These are phyloP conservation scores for Suillus discolor DNA, from an alignment of 768 basidiomycete species.

Conservation along the genomic window DNA sequence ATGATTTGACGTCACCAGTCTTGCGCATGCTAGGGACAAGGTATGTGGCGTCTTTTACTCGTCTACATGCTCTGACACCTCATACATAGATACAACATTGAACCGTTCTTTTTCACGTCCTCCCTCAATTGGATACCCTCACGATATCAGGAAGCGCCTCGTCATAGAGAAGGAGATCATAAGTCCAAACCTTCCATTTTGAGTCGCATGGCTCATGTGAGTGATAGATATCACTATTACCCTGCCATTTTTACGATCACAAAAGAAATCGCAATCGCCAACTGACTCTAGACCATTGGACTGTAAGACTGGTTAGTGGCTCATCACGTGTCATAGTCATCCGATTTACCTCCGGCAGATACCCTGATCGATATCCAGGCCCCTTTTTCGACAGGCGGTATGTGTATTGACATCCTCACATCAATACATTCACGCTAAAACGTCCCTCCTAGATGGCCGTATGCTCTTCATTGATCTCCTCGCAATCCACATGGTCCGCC, in stretches of 20 bases:
- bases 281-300: too few relatives aligned
- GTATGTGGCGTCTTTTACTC: conserved; percentile 10
- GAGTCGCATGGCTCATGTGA: conserved; percentile 7
- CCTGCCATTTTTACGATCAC: conserved; percentile 2
- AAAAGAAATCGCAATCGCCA: too few relatives aligned
- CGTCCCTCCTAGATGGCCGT: neutral
- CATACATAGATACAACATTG: conserved; percentile 30
- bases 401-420: neutral
- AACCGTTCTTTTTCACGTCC: conserved; percentile 38
- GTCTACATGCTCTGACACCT: neutral
- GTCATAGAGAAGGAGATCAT: conserved; percentile 32
- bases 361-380: neutral
- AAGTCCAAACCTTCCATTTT: conserved; percentile 15
- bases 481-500: conserved; percentile 8
- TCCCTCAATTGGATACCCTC: conserved; percentile 35
- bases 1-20: conserved; percentile 50
- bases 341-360: neutral
- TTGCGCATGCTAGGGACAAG: conserved; percentile 58
- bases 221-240: conserved; percentile 7
- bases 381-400: conserved; percentile 1
- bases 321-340: neutral
- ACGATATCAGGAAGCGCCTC: conserved; percentile 32
- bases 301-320: neutral
- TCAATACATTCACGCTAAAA: neutral
- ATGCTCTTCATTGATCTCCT: conserved; percentile 6